phyloP scores from a whole-genome alignment of 202 grass and related monocot species.

The Tripidium arundinaceum region DNA sequence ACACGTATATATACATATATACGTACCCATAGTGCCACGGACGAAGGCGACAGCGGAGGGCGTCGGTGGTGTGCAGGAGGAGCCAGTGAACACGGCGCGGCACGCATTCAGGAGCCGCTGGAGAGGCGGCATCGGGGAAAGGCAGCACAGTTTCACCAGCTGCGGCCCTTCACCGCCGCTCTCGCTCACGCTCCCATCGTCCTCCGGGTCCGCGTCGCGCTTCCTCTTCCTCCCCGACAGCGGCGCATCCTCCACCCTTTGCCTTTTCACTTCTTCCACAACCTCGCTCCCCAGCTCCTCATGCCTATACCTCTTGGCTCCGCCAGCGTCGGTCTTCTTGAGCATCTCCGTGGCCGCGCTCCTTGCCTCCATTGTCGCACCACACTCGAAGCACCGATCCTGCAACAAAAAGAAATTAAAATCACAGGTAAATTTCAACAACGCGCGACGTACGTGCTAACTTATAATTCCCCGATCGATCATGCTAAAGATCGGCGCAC shows the following conservation, averaged over 20 bases:
- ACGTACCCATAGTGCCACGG: constrained; percentile 33
- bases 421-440: too few species aligned
- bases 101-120: constrained; percentile 49
- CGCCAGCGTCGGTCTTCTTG: too few species aligned
- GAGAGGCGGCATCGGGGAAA: neutral
- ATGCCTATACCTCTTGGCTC: too few species aligned
- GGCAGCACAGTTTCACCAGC: neutral
- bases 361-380: too few species aligned
- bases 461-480: too few species aligned
- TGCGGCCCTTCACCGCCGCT: neutral
- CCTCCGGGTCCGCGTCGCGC: neutral
- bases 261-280: too few species aligned
- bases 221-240: neutral
- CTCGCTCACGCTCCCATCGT: neutral
- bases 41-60: constrained; percentile 23
- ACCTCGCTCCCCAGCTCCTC: too few species aligned
- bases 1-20: neutral
- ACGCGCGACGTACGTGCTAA: too few species aligned
- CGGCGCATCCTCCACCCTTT: neutral
- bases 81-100: constrained; percentile 35
- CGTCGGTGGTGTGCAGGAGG: constrained; percentile 22
- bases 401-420: too few species aligned
- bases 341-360: too few species aligned
- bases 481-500: too few species aligned
- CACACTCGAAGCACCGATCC: too few species aligned